Base-by-base conservation (phyloP, 1,284 basidiomycete species). In the Pisolithus thermaeus region DNA sequence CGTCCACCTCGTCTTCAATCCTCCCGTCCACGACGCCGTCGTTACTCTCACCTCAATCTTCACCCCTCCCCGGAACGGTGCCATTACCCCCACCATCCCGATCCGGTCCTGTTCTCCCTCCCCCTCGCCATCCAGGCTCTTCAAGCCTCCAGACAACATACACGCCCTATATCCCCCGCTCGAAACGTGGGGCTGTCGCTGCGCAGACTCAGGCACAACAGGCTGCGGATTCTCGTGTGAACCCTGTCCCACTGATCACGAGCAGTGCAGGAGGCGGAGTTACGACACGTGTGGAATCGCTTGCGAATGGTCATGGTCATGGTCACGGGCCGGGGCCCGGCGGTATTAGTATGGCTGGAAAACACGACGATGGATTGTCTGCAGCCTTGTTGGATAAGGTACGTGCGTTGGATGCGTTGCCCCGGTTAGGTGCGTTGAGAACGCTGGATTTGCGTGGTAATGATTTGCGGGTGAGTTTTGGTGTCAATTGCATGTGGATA, bases 381-480 rank as follows among this genome's bases (percentile, higher is more conserved):
- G 79, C 80, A 4, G 88, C 89, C 11, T 65, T 90, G 51, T 63
- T 90, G 56, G 87, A 88, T 60, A 89, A 87, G 68, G 87, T 91
- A 1, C 75, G 90, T 37, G 90, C 90, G 16, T 69, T 96, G 63
- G 92, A 95, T 59, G 81, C 83, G 20, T 70, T 97, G 52, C 92
- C 95, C 25, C 74, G 92, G 41, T 71, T 97, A 11, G 95, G 95
- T 3, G 84, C 84, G 14, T 70, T 99, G 52, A 76, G 89, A 63
- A 97, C 93, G 25, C 73, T 98, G 53, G 96, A 98, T 74, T 71
- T 99, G 55, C 87, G 86, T 67, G 87, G 89, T 9, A 98, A 98
- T 68, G 94, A 97, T 68, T 79, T 98, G 36, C 75, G 87, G 58
- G 92, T 91, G 57, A 65, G 88, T 75, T 14, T 23, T 47, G 23